These are phyloP conservation scores for Magnusiomyces paraingens DNA, from an alignment of 1,139 yeast species.

Conservation along the genomic window DNA sequence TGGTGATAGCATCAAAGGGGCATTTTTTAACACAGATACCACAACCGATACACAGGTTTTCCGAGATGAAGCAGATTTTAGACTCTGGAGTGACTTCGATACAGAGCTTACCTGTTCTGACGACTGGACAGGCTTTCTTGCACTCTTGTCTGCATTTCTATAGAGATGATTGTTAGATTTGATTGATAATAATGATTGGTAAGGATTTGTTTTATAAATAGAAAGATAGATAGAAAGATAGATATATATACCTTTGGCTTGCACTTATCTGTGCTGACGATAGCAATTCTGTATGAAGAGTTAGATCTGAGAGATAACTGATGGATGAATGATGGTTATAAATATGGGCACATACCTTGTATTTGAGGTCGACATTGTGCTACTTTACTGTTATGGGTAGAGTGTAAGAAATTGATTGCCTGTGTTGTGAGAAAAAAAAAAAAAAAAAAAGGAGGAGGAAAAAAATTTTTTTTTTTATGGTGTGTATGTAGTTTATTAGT, in stretches of 20 bases:
- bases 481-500: too few relatives aligned
- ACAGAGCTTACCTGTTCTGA: constrained; percentile 94
- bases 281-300: constrained; percentile 51
- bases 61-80: constrained; percentile 94
- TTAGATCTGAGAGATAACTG: not conserved
- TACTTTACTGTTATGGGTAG: not conserved
- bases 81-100: constrained; percentile 89
- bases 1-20: constrained; percentile 94
- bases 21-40: constrained; percentile 99
- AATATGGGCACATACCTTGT: not conserved
- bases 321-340: not conserved
- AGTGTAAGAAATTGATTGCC: not conserved
- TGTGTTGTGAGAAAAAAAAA: not conserved
- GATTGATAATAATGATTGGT: not conserved
- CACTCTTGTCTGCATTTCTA: constrained; percentile 95
- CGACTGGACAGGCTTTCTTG: constrained; percentile 94
- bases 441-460: not conserved
- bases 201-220: too few relatives aligned
- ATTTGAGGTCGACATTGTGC: not conserved
- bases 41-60: constrained; percentile 93
- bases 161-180: not conserved
- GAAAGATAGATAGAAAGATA: too few relatives aligned
- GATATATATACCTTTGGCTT: constrained; percentile 62
- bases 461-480: not conserved
- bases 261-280: constrained; percentile 88